These are phyloP conservation scores for Staphylotrichum longicolle DNA, from an alignment of 495 filamentous ascomycete species.

Conservation along the genomic window DNA sequence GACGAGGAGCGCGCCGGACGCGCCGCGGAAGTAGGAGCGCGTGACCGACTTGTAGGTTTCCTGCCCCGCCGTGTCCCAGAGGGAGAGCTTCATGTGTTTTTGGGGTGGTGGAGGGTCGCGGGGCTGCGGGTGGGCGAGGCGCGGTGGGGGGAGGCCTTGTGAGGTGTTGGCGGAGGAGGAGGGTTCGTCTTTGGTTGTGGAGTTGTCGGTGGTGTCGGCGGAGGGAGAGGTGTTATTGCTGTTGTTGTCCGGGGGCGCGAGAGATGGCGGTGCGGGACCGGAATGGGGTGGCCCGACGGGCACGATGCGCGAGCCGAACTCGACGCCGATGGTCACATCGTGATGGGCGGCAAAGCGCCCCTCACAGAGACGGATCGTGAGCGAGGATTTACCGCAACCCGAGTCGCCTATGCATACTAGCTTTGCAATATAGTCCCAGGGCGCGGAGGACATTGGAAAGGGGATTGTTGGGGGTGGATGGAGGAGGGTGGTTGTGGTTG, in stretches of 20 bases:
- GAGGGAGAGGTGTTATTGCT: neutral
- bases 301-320: conserved; percentile 93
- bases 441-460: conserved; percentile 50
- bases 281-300: conserved; percentile 78
- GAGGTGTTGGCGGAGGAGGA: neutral
- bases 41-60: conserved; percentile 97
- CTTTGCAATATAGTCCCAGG: conserved; percentile 99
- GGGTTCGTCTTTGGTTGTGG: neutral
- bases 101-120: conserved; percentile 49
- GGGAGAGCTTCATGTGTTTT: conserved; percentile 70
- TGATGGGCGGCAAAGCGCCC: conserved; percentile 89
- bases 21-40: conserved; percentile 90
- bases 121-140: conserved; percentile 2
- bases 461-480: neutral
- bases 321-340: conserved; percentile 97
- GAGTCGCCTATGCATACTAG: conserved; percentile 96
- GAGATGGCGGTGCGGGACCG: conserved; percentile 32
- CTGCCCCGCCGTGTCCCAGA: conserved; percentile 98
- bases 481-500: neutral
- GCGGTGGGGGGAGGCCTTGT: conserved; percentile 40
- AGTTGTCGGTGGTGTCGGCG: neutral
- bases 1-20: conserved; percentile 85
- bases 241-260: conserved; percentile 30
- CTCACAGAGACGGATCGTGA: conserved; percentile 95
- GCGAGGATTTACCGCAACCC: conserved; percentile 83